Percentiles rank a stretch among this genome's conserved stretches.
Evolutionary conservation across 192 early-diverging fungal species (phyloP).

Genomic region (Rhizophagus sp.): DNA sequence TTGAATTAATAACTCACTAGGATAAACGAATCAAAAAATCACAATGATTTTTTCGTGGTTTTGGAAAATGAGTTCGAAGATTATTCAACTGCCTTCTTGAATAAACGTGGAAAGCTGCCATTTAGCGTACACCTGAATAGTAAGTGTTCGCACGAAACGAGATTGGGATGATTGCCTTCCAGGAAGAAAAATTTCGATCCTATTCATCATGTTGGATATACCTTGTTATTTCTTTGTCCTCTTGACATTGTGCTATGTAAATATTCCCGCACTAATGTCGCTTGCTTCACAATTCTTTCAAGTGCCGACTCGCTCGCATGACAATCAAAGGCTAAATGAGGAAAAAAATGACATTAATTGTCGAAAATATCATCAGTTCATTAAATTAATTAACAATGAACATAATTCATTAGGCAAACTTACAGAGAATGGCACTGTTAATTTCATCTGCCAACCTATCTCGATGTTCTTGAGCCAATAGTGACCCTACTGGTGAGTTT

Average conservation of each 20-base stretch:
- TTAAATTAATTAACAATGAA: slow-evolving; percentile 12
- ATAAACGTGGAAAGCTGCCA: slow-evolving; percentile 14
- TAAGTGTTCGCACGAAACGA: slow-evolving; percentile 7
- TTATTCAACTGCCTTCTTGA: slow-evolving; percentile 8
- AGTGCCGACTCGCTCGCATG: slow-evolving; percentile 49
- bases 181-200: not conserved
- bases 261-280: slow-evolving; percentile 56
- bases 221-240: not conserved
- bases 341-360: not conserved
- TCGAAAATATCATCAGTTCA: not conserved
- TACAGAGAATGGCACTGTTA: slow-evolving; percentile 69
- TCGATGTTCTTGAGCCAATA: slow-evolving; percentile 54
- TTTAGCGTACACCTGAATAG: slow-evolving; percentile 10
- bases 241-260: slow-evolving; percentile 45
- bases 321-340: slow-evolving; percentile 41
- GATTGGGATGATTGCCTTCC: slow-evolving; percentile 7
- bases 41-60: not conserved
- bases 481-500: slow-evolving; percentile 51
- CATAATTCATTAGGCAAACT: not conserved
- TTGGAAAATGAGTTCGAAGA: not conserved
- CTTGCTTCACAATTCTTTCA: slow-evolving; percentile 58
- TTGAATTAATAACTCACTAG: not conserved
- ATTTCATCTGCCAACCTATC: slow-evolving; percentile 59
- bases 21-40: not conserved
- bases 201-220: not conserved